Evolutionary conservation across 2,329 filamentous ascomycete species (phyloP), one percentile per base, ranked within the genome.

Genomic region (Pestalotiopsis sp.): DNA sequence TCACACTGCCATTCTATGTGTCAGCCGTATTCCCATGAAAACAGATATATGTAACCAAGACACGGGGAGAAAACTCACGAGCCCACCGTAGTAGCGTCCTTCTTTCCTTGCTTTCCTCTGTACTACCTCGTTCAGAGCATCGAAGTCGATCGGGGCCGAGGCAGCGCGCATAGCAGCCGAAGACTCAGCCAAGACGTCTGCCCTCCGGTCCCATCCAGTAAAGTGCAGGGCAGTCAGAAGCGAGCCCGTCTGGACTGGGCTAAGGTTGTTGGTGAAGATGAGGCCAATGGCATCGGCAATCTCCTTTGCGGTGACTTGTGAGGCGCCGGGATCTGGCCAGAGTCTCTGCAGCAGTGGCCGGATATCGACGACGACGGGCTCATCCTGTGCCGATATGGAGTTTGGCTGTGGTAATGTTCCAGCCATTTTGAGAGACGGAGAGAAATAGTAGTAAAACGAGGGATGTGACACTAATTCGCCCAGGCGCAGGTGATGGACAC

Each of bases 161-260:
- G 93, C 94, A 67, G 88, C 86, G 71, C 94, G 88, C 95, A 99
- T 98, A 65, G 89, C 90, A 59, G 87, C 84, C 4, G 95, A 94
- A 73, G 94, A 95, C 82, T 91, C 91, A 66, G 93, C 92, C 72
- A 99, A 88, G 55, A 99, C 93, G 75, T 96, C 92, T 30, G 94
- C 89, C 71, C 91, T 88, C 71, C 92, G 88, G 79, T 98, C 96
- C 78, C 94, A 88, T 68, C 91, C 90, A 1, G 94, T 97, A 73
- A 97, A 98, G 81, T 98, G 95, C 59, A 99, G 85, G 66, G 94
- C 92, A 76, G 96, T 98, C 65, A 98, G 85, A 67, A 99, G 85
- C 52, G 94, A 92, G 66, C 93, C 92, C 1, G 92, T 92, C 79
- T 98, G 96, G 9, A 94, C 92, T 52, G 93, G 91, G n/a, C 93